Percentiles rank a stretch among this genome's conserved stretches.
Evolutionary conservation across 768 basidiomycete genomes (phyloP).

Genomic region (Austroboletus festivus): DNA sequence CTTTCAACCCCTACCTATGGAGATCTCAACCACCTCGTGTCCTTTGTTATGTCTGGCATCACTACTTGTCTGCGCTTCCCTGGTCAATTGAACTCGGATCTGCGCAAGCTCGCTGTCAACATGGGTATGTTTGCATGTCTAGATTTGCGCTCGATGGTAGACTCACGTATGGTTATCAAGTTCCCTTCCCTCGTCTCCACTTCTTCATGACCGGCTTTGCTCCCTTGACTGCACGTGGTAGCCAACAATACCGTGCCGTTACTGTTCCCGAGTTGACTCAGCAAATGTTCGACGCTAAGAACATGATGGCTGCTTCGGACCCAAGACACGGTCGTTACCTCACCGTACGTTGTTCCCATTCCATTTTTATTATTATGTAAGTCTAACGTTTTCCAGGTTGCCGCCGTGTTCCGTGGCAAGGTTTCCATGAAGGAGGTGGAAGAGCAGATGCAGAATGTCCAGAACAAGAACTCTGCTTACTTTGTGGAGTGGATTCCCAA

Average conservation of each 20-base stretch:
- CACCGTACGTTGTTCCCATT: slow-evolving; percentile 71
- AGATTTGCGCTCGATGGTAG: neutral
- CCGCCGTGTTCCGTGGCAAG: slow-evolving; percentile 97
- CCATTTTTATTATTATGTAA: too few relatives aligned
- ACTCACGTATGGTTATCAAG: slow-evolving; percentile 37
- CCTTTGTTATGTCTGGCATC: slow-evolving; percentile 97
- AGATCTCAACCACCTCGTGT: slow-evolving; percentile 97
- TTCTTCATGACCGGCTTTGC: slow-evolving; percentile 99
- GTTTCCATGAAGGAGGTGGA: slow-evolving; percentile 99
- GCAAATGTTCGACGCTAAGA: slow-evolving; percentile 99
- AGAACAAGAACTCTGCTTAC: slow-evolving; percentile 96
- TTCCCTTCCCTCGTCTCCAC: slow-evolving; percentile 98
- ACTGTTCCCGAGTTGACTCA: slow-evolving; percentile 96
- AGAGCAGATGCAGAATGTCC: slow-evolving; percentile 97
- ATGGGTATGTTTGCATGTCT: slow-evolving; percentile 67
- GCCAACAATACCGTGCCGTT: slow-evolving; percentile 94
- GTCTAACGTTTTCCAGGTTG: slow-evolving; percentile 51
- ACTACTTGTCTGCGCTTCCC: slow-evolving; percentile 99
- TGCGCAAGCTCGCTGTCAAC: slow-evolving; percentile 98
- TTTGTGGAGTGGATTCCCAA: slow-evolving; percentile 99
- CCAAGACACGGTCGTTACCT: slow-evolving; percentile 97
- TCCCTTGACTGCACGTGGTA: slow-evolving; percentile 90
- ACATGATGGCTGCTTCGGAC: slow-evolving; percentile 99
- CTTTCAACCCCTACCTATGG: slow-evolving; percentile 94
- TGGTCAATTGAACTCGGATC: slow-evolving; percentile 98